phyloP scores from a whole-genome alignment of 177 flowering plant genomes.

The Telopea speciosissima region DNA sequence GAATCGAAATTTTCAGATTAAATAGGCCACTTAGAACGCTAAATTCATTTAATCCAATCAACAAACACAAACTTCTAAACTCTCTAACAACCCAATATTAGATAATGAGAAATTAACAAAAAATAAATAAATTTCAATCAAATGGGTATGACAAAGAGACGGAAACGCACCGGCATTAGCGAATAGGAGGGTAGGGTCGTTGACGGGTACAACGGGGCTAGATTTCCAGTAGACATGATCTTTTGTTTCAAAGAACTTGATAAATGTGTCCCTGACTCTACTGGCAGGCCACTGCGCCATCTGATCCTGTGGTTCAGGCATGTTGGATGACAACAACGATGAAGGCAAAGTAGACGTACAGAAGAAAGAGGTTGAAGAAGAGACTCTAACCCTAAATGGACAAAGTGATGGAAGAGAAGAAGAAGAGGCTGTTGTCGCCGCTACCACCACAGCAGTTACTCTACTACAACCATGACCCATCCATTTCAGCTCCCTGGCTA shows the following conservation, averaged over 20 bases:
- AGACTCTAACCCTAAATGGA: slow-evolving; percentile 11
- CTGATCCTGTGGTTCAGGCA: slow-evolving; percentile 12
- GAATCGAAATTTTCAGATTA: too few species aligned
- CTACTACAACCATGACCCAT: too few species aligned
- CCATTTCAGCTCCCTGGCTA: too few species aligned
- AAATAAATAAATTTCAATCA: not conserved
- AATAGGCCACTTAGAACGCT: not conserved
- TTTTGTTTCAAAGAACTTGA: slow-evolving; percentile 60
- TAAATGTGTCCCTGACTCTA: slow-evolving; percentile 66
- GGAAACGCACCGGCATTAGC: slow-evolving; percentile 79
- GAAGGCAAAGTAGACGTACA: not conserved
- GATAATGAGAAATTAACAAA: not conserved
- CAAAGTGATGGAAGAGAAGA: not conserved
- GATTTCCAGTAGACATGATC: slow-evolving; percentile 64
- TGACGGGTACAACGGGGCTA: slow-evolving; percentile 84
- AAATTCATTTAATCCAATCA: not conserved
- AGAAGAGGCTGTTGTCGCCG: too few species aligned
- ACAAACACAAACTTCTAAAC: too few species aligned
- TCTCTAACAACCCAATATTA: not conserved
- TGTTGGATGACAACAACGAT: slow-evolving; percentile 3
- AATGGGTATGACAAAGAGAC: not conserved
- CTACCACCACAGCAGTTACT: too few species aligned
- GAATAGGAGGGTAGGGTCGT: slow-evolving; percentile 91
- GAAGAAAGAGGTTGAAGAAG: not conserved
- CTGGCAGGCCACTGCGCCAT: slow-evolving; percentile 64